phyloP scores from a whole-genome alignment of 495 filamentous ascomycete species.

The Lindgomyces ingoldianus region DNA sequence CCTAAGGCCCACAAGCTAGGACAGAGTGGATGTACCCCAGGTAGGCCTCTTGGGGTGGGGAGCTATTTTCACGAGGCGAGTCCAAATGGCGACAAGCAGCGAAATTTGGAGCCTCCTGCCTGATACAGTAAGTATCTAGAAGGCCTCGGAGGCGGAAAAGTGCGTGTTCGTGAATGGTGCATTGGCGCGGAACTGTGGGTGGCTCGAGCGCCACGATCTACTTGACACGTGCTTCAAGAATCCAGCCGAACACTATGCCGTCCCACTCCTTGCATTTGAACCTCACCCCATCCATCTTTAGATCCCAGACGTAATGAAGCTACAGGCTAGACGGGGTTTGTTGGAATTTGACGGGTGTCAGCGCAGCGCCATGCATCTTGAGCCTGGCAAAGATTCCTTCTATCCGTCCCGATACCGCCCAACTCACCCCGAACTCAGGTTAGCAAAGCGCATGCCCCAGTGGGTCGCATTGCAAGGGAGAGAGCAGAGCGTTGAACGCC shows the following conservation, averaged over 20 bases:
- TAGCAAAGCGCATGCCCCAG: not conserved
- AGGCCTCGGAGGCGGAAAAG: constrained; percentile 5
- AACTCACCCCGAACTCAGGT: constrained; percentile 7
- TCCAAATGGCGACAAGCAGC: not conserved
- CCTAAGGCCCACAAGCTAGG: no score
- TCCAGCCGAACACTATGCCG: not conserved
- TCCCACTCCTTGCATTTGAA: no score
- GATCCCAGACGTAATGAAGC: not conserved
- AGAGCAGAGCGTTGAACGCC: not conserved
- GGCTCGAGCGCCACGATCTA: not conserved
- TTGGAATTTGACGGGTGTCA: not conserved
- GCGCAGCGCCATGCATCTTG: not conserved
- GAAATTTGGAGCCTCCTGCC: constrained; percentile 8
- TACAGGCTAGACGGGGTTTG: not conserved
- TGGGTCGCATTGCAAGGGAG: not conserved
- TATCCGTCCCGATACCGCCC: constrained; percentile 15
- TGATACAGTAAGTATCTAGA: constrained; percentile 24
- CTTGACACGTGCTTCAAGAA: not conserved
- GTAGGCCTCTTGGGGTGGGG: no score
- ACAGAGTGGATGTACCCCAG: no score
- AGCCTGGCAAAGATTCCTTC: not conserved
- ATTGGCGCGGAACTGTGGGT: not conserved
- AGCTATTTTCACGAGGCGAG: no score
- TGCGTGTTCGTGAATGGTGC: constrained; percentile 4
- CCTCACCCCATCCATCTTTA: not conserved